phyloP scores from a whole-genome alignment of 2,329 filamentous ascomycete genomes.

The Aspergillus sp. region DNA sequence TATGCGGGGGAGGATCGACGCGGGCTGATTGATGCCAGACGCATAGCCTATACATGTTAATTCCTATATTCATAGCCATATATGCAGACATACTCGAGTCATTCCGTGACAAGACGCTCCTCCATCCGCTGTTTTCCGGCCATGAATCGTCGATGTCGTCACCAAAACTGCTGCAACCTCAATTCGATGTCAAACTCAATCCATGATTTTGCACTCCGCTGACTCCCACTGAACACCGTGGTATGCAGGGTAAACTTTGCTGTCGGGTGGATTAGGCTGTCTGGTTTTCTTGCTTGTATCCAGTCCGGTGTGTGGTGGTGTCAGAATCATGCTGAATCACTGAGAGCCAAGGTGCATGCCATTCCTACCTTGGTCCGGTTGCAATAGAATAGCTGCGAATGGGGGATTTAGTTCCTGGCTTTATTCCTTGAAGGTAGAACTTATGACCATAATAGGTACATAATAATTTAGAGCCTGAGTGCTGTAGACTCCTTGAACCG shows the following conservation, averaged over 20 bases:
- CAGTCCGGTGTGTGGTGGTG: background rate
- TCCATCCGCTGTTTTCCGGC: slow-evolving; percentile 10
- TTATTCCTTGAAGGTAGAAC: too few relatives aligned
- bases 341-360: background rate
- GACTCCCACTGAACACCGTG: background rate
- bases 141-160: slow-evolving; percentile 14
- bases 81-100: too few relatives aligned
- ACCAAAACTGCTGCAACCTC: slow-evolving; percentile 8
- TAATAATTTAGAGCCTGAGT: too few relatives aligned
- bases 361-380: background rate
- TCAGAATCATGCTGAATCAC: background rate
- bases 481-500: too few relatives aligned
- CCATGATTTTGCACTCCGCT: background rate
- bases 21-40: too few relatives aligned
- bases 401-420: too few relatives aligned
- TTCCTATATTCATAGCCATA: too few relatives aligned
- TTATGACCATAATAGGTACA: too few relatives aligned
- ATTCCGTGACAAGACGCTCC: background rate
- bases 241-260: background rate
- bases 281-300: background rate
- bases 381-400: too few relatives aligned
- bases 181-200: background rate
- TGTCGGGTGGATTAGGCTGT: background rate
- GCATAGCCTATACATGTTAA: too few relatives aligned
- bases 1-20: background rate